A percentile compares a stretch with the other conserved stretches of the same genome.
These are phyloP conservation scores for Podila verticillata DNA, from an alignment of 192 early-diverging fungal genomes.

Conservation along the genomic window DNA sequence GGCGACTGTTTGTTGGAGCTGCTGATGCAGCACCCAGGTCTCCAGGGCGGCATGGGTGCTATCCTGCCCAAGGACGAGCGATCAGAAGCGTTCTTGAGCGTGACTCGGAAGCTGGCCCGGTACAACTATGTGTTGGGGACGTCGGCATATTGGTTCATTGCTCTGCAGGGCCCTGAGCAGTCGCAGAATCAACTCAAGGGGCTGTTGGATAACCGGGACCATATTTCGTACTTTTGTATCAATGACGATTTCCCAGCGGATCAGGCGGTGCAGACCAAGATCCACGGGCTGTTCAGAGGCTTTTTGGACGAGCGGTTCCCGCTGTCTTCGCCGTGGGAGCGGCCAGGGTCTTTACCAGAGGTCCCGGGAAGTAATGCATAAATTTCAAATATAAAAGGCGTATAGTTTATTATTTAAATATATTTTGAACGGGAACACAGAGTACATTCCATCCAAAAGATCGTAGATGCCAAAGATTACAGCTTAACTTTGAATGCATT, in stretches of 20 bases:
- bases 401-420: too few relatives aligned
- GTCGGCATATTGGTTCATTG: slow-evolving; percentile 40
- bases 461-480: too few relatives aligned
- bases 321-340: slow-evolving; percentile 22
- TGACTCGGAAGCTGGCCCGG: slow-evolving; percentile 1
- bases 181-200: slow-evolving; percentile 10
- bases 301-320: slow-evolving; percentile 38
- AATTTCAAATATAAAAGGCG: background rate
- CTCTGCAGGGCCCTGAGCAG: slow-evolving; percentile 5
- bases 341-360: slow-evolving; percentile 1
- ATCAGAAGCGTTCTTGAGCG: slow-evolving; percentile 20
- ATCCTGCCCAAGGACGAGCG: slow-evolving; percentile 30
- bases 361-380: background rate
- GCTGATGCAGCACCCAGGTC: slow-evolving; percentile 25
- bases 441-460: too few relatives aligned
- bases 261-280: slow-evolving; percentile 6
- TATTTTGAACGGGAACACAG: too few relatives aligned
- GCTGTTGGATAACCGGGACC: background rate
- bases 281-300: slow-evolving; percentile 8
- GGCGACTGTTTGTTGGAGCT: slow-evolving; percentile 50
- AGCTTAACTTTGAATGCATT: too few relatives aligned
- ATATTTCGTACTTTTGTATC: slow-evolving; percentile 41
- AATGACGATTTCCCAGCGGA: slow-evolving; percentile 40
- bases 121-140: slow-evolving; percentile 47
- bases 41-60: slow-evolving; percentile 17